Base-by-base conservation (phyloP, 129 eudicot genomes). In the Flaveria linearis region DNA sequence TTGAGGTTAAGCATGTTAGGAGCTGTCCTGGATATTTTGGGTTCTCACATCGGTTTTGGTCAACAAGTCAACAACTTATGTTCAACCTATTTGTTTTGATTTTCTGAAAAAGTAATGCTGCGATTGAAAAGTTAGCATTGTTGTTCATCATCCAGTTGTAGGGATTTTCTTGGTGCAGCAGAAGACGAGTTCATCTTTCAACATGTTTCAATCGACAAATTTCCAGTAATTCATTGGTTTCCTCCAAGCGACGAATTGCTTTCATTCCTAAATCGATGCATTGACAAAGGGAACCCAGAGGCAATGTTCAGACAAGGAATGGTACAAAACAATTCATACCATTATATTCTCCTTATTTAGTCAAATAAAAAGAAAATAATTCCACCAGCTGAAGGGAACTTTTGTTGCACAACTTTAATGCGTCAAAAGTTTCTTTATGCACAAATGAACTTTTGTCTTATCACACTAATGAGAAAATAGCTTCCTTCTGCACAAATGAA, bases 291-390 rank as follows among this genome's bases (percentile, higher is more conserved):
- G 36, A 85, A 85, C 68, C 88, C 85, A 0, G 88, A 85, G 81
- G 81, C 88, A 26, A 57, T 85, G 69, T 85, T 77, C 26, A 77
- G 85, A 46, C 85, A 85, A 78, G 88, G 88, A 71, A 81, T 81
- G 85, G 88, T 81, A 81, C 13, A 80, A 6, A 17, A 36, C 33
- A 20, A 3, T 43, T 70, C 6, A 28, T 61, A 18, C 45, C 51
- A n/a, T 49, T 30, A 60, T 20, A 65, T 28, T 33, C 23, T 75
- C 63, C 51, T 7, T 9, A 3, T 60, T 63, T 30, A 36, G 36
- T 33, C 55, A 30, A 52, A n/a, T 13, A 71, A 71, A 1, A 11
- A 22, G 30, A 9, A 20, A 22, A 57, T 20, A 13, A 20, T 8
- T 20, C 3, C 1, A 3, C 14, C 25, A 20, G 13, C 26, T 20